Evolutionary conservation across 352 stramenopile genomes (phyloP).

Genomic region (Pythium grandisporangium): DNA sequence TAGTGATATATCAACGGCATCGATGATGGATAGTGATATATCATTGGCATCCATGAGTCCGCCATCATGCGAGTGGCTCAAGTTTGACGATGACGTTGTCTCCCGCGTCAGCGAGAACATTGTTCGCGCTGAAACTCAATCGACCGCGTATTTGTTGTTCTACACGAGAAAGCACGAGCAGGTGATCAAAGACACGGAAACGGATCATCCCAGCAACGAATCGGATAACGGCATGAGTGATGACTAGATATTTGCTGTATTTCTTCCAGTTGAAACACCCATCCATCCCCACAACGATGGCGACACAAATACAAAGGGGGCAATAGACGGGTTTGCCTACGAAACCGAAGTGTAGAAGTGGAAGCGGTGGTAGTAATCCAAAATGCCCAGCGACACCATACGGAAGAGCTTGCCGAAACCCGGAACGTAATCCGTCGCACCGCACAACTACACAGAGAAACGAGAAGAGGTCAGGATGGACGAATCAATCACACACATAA

Average conservation of each 20-base stretch:
- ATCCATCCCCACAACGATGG: too few relatives aligned
- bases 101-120: constrained; percentile 28
- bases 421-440: constrained; percentile 56
- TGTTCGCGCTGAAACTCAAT: constrained; percentile 39
- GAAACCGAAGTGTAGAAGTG: constrained; percentile 85
- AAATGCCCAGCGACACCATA: constrained; percentile 47
- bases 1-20: too few relatives aligned
- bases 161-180: constrained; percentile 29
- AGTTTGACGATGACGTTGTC: constrained; percentile 64
- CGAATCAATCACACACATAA: too few relatives aligned
- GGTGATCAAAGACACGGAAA: background rate
- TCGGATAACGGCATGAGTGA: too few relatives aligned
- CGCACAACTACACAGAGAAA: constrained; percentile 30
- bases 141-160: constrained; percentile 68
- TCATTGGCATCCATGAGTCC: too few relatives aligned
- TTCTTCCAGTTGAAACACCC: too few relatives aligned
- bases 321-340: constrained; percentile 17
- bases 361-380: constrained; percentile 84
- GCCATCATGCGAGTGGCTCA: constrained; percentile 56
- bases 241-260: too few relatives aligned
- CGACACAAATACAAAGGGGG: constrained; percentile 1
- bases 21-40: too few relatives aligned
- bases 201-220: too few relatives aligned
- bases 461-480: too few relatives aligned
- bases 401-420: constrained; percentile 64